Evolutionary conservation across 768 basidiomycete genomes (phyloP), one percentile per base, ranked within the genome.

Genomic region (Cystobasidium onofrii): DNA sequence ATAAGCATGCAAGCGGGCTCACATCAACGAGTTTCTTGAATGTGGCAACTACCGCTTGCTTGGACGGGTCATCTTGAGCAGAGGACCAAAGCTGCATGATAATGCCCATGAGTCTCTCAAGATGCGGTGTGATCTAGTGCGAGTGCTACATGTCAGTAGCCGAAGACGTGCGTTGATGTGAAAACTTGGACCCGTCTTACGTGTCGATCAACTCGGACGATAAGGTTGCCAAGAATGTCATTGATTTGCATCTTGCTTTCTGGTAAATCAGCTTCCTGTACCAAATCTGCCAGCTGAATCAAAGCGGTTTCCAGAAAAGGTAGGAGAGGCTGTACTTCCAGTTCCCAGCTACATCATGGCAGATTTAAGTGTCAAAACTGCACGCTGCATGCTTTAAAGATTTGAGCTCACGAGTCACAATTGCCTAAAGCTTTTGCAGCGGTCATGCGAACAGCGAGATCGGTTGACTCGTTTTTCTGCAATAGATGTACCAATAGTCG

Each of bases 401-500:
- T 18, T 43, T n/a, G 41, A 43, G 18, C 57, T 4, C 20, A 67
- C 18, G 86, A 86, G 80, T 95, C 89, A 27, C 91, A 91, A 79
- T 92, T 89, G 44, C 87, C 85, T 33, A 97, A 79, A 15, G 92
- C 88, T 27, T 86, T 84, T 0, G 90, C 89, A 29, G 93, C 89
- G 0, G 91, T 92, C 41, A 97, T 83, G 2, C 92, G 87, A 61
- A 97, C 92, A 18, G 92, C 93, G 27, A 86, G 83, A 78, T 95
- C 92, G 1, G 89, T 87, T 10, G 90, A 87, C 75, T 90, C 88
- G 36, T 79, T 76, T 2, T 73, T 73, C 74, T 84, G 84, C 62
- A 97, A 80, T 27, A 97, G 85, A 78, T 17, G 85, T 54, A 43
- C 78, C 83, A 71, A n/a, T 2, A 71, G 54, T 18, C 36, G 52